A percentile compares a stretch with the other conserved stretches of the same genome.
Evolutionary conservation across 306 rosid genomes (phyloP).

Genomic region (Rosa rugosa): DNA sequence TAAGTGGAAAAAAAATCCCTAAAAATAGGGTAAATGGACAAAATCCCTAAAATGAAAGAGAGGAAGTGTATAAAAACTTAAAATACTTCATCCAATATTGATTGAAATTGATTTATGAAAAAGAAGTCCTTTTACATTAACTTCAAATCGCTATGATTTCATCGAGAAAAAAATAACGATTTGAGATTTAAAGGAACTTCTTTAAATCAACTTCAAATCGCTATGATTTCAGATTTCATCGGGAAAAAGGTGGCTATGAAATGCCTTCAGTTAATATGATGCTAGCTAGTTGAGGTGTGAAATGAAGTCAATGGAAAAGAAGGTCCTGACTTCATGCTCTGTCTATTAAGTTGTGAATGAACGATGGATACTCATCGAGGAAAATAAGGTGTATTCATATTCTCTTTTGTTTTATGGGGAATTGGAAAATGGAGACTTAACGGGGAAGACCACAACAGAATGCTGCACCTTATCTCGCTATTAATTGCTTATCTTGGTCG

Average conservation of each 20-base stretch:
- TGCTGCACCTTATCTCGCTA: slow-evolving; percentile 23
- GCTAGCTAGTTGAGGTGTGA: slow-evolving; percentile 20
- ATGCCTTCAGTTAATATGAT: neutral
- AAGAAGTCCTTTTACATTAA: neutral
- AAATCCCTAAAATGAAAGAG: no score
- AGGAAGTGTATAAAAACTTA: no score
- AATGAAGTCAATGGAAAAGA: slow-evolving; percentile 23
- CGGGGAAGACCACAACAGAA: neutral
- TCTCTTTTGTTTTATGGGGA: slow-evolving; percentile 28
- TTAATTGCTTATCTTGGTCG: slow-evolving; percentile 31
- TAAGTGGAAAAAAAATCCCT: no score
- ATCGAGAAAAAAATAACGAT: no score
- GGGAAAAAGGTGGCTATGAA: neutral
- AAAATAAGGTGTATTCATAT: neutral
- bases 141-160: neutral
- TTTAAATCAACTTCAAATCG: no score
- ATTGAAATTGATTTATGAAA: neutral
- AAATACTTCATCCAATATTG: neutral
- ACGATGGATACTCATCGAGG: slow-evolving; percentile 9
- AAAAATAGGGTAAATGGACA: no score
- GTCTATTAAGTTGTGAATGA: neutral
- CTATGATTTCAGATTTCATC: neutral
- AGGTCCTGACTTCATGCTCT: neutral
- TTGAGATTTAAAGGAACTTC: no score
- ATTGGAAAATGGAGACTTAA: slow-evolving; percentile 20